Evolutionary conservation across 164 flowering plant genomes (phyloP).

Genomic region (Warburgia ugandensis): DNA sequence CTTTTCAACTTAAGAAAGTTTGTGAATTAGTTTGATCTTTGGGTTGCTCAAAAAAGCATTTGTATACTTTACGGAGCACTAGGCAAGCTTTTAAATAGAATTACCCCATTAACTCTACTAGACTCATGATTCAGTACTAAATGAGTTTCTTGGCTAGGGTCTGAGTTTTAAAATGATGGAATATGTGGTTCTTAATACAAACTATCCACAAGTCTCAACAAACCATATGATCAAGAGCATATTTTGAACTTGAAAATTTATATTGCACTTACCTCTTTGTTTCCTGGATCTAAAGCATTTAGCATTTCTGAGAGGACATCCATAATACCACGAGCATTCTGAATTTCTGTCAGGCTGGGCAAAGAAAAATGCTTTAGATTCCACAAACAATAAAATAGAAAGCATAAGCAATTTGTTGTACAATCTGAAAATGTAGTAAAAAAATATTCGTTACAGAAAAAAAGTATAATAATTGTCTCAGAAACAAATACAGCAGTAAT

Average conservation of each 20-base stretch:
- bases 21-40: no score
- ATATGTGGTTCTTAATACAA: not conserved
- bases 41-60: no score
- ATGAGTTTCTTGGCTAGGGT: not conserved
- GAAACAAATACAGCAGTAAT: no score
- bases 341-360: conserved; percentile 80
- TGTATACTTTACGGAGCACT: no score
- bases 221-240: not conserved
- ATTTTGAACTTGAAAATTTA: not conserved
- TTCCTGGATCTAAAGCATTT: conserved; percentile 76
- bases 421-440: no score
- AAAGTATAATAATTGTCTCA: no score
- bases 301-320: conserved; percentile 98
- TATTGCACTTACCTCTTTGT: conserved; percentile 24
- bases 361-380: no score
- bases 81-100: not conserved
- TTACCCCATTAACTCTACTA: not conserved
- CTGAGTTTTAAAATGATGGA: not conserved
- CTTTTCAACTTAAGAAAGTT: no score
- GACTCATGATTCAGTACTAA: not conserved
- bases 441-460: no score
- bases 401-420: no score
- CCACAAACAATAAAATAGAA: no score
- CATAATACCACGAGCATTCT: conserved; percentile 95
- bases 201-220: not conserved